Evolutionary conservation across 495 filamentous ascomycete genomes (phyloP).

Genomic region (Penicillium riverlandense): DNA sequence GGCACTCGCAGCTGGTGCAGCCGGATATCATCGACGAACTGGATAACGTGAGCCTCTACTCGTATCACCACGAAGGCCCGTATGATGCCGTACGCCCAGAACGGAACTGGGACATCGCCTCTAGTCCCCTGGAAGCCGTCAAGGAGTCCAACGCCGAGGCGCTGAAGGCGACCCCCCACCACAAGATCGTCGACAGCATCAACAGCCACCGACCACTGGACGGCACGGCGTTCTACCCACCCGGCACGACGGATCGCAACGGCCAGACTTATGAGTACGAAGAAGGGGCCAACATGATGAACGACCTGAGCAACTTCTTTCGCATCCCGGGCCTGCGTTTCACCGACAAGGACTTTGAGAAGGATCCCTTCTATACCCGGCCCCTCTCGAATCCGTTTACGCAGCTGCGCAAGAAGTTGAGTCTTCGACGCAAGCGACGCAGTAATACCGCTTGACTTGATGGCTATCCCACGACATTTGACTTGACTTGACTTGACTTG

Average conservation of each 20-base stretch:
- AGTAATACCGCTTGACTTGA: conserved; percentile 19
- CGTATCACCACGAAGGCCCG: conserved; percentile 88
- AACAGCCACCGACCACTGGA: conserved; percentile 75
- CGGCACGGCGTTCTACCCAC: conserved; percentile 69
- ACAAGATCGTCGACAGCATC: conserved; percentile 71
- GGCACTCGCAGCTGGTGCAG: conserved; percentile 55
- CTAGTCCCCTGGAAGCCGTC: conserved; percentile 72
- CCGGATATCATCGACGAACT: conserved; percentile 78
- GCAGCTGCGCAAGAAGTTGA: conserved; percentile 25
- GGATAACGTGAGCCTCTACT: conserved; percentile 50
- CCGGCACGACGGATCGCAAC: conserved; percentile 56
- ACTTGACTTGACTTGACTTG: conserved; percentile 3
- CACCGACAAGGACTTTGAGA: conserved; percentile 41
- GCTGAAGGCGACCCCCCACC: conserved; percentile 71
- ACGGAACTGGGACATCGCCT: conserved; percentile 55
- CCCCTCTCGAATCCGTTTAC: conserved; percentile 27
- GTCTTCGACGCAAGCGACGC: conserved; percentile 26
- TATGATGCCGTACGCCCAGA: conserved; percentile 77
- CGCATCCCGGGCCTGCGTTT: conserved; percentile 29
- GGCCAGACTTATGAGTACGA: conserved; percentile 71
- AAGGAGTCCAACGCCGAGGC: conserved; percentile 66
- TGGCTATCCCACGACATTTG: not conserved
- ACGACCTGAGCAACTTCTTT: conserved; percentile 46
- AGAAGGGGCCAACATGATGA: conserved; percentile 80
- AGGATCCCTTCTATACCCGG: conserved; percentile 38